A percentile compares a stretch with the other conserved stretches of the same genome.
Evolutionary conservation across 1,284 basidiomycete genomes (phyloP).

Genomic region (Dichomitus squalens): DNA sequence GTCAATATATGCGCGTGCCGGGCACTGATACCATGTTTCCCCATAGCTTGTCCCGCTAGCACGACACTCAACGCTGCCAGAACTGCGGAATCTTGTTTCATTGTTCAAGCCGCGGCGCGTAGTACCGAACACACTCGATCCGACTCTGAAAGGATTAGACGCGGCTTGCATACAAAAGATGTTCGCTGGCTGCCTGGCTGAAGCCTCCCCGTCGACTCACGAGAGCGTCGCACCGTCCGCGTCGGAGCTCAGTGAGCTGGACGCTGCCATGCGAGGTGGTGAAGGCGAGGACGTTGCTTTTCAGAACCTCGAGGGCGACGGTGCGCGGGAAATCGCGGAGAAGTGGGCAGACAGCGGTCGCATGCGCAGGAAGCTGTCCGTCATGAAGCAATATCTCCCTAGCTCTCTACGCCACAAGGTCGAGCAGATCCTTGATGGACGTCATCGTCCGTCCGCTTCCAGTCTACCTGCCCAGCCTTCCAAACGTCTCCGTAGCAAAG

Average conservation of each 20-base stretch:
- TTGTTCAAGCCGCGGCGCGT: conserved; percentile 77
- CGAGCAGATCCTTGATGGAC: conserved; percentile 27
- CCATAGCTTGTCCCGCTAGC: conserved; percentile 78
- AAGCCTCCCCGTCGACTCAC: conserved; percentile 17
- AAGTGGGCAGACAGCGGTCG: conserved; percentile 57
- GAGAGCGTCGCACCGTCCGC: not conserved
- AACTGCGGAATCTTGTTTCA: conserved; percentile 77
- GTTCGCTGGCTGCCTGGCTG: conserved; percentile 58
- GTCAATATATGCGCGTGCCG: not conserved
- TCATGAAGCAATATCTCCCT: conserved; percentile 47
- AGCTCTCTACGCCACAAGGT: conserved; percentile 31
- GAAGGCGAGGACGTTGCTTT: conserved; percentile 48
- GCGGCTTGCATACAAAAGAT: conserved; percentile 69
- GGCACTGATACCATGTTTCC: not conserved
- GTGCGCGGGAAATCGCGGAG: conserved; percentile 44
- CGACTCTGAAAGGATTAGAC: conserved; percentile 62
- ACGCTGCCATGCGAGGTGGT: conserved; percentile 19
- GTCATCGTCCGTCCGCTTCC: conserved; percentile 3
- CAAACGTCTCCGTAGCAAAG: not conserved
- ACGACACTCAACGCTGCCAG: conserved; percentile 85
- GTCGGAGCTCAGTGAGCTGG: conserved; percentile 20
- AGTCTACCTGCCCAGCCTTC: not conserved
- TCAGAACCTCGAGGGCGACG: conserved; percentile 62
- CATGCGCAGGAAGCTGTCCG: conserved; percentile 43
- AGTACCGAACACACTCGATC: conserved; percentile 80